Conservation (phyloP, 345 rosid genomes). For the Pelargonium nanum region DNA sequence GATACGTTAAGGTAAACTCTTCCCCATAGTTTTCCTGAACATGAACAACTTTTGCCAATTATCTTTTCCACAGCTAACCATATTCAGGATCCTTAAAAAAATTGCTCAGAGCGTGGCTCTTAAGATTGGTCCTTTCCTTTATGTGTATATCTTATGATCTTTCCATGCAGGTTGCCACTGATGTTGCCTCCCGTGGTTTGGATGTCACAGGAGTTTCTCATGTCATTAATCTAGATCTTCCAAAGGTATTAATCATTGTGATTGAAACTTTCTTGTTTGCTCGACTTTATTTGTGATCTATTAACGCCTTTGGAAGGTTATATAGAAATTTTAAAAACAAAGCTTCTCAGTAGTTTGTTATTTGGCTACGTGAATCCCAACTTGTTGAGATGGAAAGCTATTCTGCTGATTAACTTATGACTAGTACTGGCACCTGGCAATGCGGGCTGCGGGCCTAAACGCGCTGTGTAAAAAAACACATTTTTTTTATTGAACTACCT, state of each 20-base stretch:
- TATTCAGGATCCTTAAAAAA: too few species aligned
- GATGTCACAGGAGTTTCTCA: slow-evolving; percentile 34
- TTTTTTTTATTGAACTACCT: too few species aligned
- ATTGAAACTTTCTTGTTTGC: slow-evolving; percentile 1
- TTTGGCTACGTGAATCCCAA: neutral
- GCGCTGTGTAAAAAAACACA: too few species aligned
- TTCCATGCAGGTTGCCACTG: slow-evolving; percentile 28
- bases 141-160: neutral
- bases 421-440: too few species aligned
- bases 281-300: neutral
- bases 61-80: too few species aligned
- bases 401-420: too few species aligned
- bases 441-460: too few species aligned
- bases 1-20: too few species aligned
- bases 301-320: neutral
- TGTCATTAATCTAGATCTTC: slow-evolving; percentile 37
- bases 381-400: neutral
- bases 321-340: neutral
- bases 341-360: neutral
- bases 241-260: slow-evolving; percentile 25
- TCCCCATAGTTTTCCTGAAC: too few species aligned
- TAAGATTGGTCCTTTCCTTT: neutral
- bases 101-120: neutral
- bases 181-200: slow-evolving; percentile 39
- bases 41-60: too few species aligned